These are phyloP conservation scores for Pichia kudriavzevii DNA, from an alignment of 1,139 yeast species.

Conservation along the genomic window DNA sequence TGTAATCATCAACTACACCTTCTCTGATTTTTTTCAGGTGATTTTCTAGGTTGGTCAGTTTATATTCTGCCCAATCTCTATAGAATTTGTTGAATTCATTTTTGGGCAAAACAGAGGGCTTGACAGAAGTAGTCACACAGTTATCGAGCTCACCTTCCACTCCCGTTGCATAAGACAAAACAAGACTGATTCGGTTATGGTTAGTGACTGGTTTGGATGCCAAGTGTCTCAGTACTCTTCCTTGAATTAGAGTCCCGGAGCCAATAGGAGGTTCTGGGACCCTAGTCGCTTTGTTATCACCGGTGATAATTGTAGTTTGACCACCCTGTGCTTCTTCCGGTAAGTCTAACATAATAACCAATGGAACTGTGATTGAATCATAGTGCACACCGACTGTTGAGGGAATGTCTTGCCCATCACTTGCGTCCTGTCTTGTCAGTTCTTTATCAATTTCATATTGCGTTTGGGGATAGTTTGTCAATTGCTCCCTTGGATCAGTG, in stretches of 20 bases:
- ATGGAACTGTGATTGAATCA: conserved; percentile 30
- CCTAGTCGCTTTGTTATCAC: conserved; percentile 27
- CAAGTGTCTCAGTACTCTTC: conserved; percentile 31
- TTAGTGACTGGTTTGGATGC: conserved; percentile 32
- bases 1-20: conserved; percentile 15
- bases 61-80: conserved; percentile 31
- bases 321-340: conserved; percentile 31
- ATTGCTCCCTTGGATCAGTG: conserved; percentile 17
- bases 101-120: conserved; percentile 32
- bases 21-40: conserved; percentile 29
- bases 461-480: conserved; percentile 11
- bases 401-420: conserved; percentile 23
- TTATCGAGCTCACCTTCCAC: conserved; percentile 30
- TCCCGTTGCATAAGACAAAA: conserved; percentile 26
- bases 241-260: conserved; percentile 32
- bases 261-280: conserved; percentile 33
- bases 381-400: conserved; percentile 30
- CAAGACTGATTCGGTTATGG: conserved; percentile 29
- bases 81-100: conserved; percentile 30
- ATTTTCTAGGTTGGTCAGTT: conserved; percentile 30
- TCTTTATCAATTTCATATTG: conserved; percentile 17
- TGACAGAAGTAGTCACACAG: conserved; percentile 29
- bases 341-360: conserved; percentile 31
- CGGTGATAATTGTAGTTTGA: conserved; percentile 31
- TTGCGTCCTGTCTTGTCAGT: conserved; percentile 13